Evolutionary conservation across 768 basidiomycete species (phyloP), one percentile per base, ranked within the genome.

Genomic region (Crucibulum laeve): DNA sequence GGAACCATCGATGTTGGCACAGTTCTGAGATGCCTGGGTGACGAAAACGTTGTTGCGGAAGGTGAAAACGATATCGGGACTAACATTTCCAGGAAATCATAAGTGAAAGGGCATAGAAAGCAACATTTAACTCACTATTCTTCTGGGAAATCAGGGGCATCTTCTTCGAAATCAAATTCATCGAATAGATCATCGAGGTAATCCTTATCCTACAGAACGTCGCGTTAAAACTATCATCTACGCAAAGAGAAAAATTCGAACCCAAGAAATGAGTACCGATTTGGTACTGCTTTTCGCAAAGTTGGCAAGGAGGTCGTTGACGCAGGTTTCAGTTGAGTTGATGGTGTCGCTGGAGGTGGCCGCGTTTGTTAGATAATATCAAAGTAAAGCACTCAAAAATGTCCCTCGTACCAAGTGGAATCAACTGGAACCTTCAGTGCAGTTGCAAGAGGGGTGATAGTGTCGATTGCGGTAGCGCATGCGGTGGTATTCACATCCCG

Each of bases 111-210:
- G 36, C 10, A 37, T 19, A 10, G 18, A 8, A 10, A 10, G 8
- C 36, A 8, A 8, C 8, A 19, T 11, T 11, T 15, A 22, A n/a
- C 44, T 8, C 8, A 40, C 39, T 37, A 41, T 34, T 28, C 25
- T n/a, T 46, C 44, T 6, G 30, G 44, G 19, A 46, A 34, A 19
- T 45, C 44, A 8, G 39, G 44, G n/a, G 30, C 39, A 1, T 46
- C 44, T 17, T 40, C 41, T n/a, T 45, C 48, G 10, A 49, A 32
- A 25, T 49, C 48, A 32, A 46, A 38, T 21, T 46, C 39, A 18
- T 50, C 48, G 19, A 46, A 50, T 11, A 50, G 17, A 7, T 25
- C 40, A 23, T 50, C 41, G 25, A 38, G 26, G 21, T 32, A 33
- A 19, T 38, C 36, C 14, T 17, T 22, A 17, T 46, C 40, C 48